These are phyloP conservation scores for Peronospora tabacina DNA, from an alignment of 352 stramenopile genomes.

Conservation along the genomic window DNA sequence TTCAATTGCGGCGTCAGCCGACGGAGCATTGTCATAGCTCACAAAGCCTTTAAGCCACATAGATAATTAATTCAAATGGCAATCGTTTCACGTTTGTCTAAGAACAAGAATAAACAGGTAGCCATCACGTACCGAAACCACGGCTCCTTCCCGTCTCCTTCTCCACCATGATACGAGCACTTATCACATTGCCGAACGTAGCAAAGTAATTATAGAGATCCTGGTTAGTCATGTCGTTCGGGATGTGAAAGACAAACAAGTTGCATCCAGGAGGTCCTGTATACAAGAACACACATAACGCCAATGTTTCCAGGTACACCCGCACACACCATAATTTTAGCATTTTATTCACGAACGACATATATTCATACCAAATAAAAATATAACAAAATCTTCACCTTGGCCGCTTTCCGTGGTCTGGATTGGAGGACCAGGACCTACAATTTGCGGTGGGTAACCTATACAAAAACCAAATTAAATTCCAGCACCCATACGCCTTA, in stretches of 20 bases:
- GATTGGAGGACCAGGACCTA: slow-evolving; percentile 78
- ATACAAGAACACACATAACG: slow-evolving; percentile 37
- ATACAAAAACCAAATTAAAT: not conserved
- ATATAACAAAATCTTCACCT: slow-evolving; percentile 36
- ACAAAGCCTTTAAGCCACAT: slow-evolving; percentile 84
- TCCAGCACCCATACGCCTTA: slow-evolving; percentile 1
- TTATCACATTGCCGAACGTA: slow-evolving; percentile 93
- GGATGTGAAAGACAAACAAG: slow-evolving; percentile 98
- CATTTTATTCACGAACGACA: slow-evolving; percentile 42
- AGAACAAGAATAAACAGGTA: not conserved
- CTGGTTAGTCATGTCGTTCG: slow-evolving; percentile 95
- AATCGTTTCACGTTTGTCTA: no score
- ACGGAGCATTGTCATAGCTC: slow-evolving; percentile 90
- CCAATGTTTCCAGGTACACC: slow-evolving; percentile 35
- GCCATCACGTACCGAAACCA: slow-evolving; percentile 81
- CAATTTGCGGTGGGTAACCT: slow-evolving; percentile 81
- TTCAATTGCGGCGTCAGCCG: slow-evolving; percentile 90
- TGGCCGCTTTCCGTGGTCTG: slow-evolving; percentile 84
- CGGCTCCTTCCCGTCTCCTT: slow-evolving; percentile 92
- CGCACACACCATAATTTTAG: slow-evolving; percentile 27
- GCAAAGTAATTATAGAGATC: slow-evolving; percentile 96
- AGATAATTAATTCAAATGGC: slow-evolving; percentile 6
- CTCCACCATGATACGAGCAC: slow-evolving; percentile 95
- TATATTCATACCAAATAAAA: slow-evolving; percentile 14
- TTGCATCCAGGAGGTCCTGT: slow-evolving; percentile 92